Conservation (phyloP, 1,284 basidiomycete species). For the Malassezia caprae region DNA sequence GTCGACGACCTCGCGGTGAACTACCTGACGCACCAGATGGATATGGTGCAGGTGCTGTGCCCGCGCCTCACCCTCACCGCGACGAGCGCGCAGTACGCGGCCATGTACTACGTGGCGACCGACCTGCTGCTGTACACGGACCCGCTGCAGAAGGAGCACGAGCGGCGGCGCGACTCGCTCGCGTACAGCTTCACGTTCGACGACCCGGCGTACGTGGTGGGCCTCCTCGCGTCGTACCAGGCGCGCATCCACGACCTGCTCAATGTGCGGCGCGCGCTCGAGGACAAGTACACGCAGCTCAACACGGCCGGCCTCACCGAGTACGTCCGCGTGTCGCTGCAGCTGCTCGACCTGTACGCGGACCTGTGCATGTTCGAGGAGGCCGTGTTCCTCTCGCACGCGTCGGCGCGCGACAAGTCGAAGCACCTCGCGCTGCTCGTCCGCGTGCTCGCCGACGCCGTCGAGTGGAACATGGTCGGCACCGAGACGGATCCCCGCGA, state of each 20-base stretch:
- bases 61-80: slow-evolving; percentile 72
- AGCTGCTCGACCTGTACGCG: slow-evolving; percentile 59
- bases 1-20: slow-evolving; percentile 49
- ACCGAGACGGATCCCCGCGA: slow-evolving; percentile 21
- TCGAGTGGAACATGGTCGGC: slow-evolving; percentile 90
- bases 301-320: slow-evolving; percentile 54
- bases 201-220: slow-evolving; percentile 61
- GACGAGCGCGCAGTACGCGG: slow-evolving; percentile 71
- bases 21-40: slow-evolving; percentile 72
- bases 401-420: slow-evolving; percentile 56
- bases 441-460: slow-evolving; percentile 70
- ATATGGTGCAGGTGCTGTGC: slow-evolving; percentile 68
- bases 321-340: slow-evolving; percentile 61
- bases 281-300: slow-evolving; percentile 48
- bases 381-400: slow-evolving; percentile 69
- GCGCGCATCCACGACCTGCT: slow-evolving; percentile 57
- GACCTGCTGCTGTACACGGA: slow-evolving; percentile 75
- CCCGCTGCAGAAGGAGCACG: slow-evolving; percentile 53
- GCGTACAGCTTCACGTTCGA: slow-evolving; percentile 84
- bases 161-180: slow-evolving; percentile 58
- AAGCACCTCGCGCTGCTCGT: slow-evolving; percentile 69
- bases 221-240: slow-evolving; percentile 67
- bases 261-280: slow-evolving; percentile 38
- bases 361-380: slow-evolving; percentile 80
- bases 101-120: slow-evolving; percentile 77